Evolutionary conservation across 1,139 yeast genomes (phyloP), one percentile per base, ranked within the genome.

Genomic region (Yamadazyma dendronema): DNA sequence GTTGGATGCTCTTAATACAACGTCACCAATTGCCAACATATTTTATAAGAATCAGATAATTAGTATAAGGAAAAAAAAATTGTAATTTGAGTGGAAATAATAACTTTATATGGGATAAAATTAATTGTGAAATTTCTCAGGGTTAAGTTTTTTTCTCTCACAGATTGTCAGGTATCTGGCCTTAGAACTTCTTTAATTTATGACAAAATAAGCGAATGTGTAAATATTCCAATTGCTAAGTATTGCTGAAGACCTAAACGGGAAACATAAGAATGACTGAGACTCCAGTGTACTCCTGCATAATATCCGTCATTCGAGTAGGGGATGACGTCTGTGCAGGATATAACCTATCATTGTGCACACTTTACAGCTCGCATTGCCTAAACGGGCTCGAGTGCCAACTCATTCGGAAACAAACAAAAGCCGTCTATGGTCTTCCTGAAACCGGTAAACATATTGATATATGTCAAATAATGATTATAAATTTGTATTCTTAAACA

Each of bases 21-120:
- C 73, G 64, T 86, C 95, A 56, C 87, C 83, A 56, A 82, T 77
- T 40, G 86, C 82, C 57, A 79, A 73, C 77, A 72, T 72, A 44
- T 24, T 19, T 27, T 17, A 17, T 19, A 11, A 14, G 17, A 15
- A 15, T 17, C 19, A 17, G 13, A 14, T 28, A 19, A 9, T 19
- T 19, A 17, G 17, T 8, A 8, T 19, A n/a, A 21, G 17, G 10
- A 19, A 10, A 30, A 10, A 19, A 30, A n/a, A n/a, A 9, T n/a
- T 9, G 17, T 7, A 21, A 21, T 7, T 21, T 21, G 23, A 24
- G 27, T 24, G 27, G 27, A 12, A 24, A 24, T 12, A 24, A 24
- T 24, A 24, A 24, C 27, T 24, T 11, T 24, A 24, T 24, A 24
- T 24, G 9, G 9, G 9, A 19, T n/a, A n/a, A n/a, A n/a, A n/a